These are phyloP conservation scores for Blumeria hordei DNA, from an alignment of 2,329 filamentous ascomycete genomes.

Conservation along the genomic window DNA sequence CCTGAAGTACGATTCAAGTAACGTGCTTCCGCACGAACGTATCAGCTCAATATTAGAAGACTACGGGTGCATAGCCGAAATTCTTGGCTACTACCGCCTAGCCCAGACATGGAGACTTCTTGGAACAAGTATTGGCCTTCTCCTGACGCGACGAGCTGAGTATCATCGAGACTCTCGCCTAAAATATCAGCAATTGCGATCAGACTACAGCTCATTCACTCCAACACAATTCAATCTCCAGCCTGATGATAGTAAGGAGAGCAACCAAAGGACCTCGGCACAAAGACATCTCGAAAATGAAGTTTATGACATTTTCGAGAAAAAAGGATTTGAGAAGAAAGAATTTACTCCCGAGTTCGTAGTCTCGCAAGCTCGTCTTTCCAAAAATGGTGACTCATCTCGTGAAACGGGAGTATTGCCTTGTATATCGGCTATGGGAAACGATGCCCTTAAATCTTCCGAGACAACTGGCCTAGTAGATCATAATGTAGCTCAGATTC, in stretches of 20 bases:
- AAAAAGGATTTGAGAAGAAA: too few relatives aligned
- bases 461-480: too few relatives aligned
- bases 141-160: constrained; percentile 29
- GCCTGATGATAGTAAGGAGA: not conserved
- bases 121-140: constrained; percentile 27
- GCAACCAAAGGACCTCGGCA: constrained; percentile 1
- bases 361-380: too few relatives aligned
- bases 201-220: not conserved
- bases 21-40: constrained; percentile 14
- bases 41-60: constrained; percentile 27
- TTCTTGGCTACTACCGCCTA: constrained; percentile 29
- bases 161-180: constrained; percentile 30
- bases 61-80: constrained; percentile 32
- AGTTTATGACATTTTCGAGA: too few relatives aligned
- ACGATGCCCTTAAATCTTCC: too few relatives aligned
- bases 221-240: not conserved
- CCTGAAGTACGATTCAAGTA: not conserved
- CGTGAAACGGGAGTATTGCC: too few relatives aligned
- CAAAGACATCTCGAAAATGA: constrained; percentile 10
- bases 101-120: constrained; percentile 41
- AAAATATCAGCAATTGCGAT: not conserved
- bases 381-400: too few relatives aligned
- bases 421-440: too few relatives aligned
- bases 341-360: too few relatives aligned
- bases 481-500: too few relatives aligned